Base-by-base conservation (phyloP, 306 rosid species). In the Prunus dulcis region DNA sequence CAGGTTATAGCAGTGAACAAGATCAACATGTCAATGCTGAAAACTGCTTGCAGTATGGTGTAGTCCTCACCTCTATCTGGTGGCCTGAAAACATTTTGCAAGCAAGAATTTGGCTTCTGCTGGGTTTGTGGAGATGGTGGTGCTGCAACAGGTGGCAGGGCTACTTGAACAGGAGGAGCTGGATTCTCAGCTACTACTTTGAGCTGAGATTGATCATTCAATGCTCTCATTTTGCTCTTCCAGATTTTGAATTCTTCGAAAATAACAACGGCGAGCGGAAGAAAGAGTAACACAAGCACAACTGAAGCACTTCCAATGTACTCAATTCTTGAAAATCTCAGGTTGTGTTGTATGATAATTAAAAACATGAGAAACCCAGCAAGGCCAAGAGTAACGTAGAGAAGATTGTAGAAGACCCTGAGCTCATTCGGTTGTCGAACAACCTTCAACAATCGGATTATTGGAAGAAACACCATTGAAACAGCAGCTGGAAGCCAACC, bases 41-140 rank as follows among this genome's bases (percentile, higher is more conserved):
- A 87, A 27, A 91, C 57, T 6, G 89, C 96, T 82, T 91, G 96
- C n/a, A 86, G 60, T 5, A 91, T 88, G 1, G 85, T 87, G 83
- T 87, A 84, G 71, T 88, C 96, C 56, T 91, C 96, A 20, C 96
- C 96, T 78, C 93, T 91, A 6, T 74, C 71, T 0, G 96, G 96
- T 0, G 90, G 88, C 1, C 76, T 89, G 72, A 87, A 81, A 1
- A 78, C 66, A 9, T 71, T 87, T 49, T 58, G 30, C 25, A 67
- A 19, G 73, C 88, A 82, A 28, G 82, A 78, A 47, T 12, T 75
- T 43, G 52, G 23, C 76, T 77, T 69, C n/a, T 68, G 47, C 1
- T 69, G 68, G 34, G 2, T 27, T 15, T 73, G 13, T 38, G 78
- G 45, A 2, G 74, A 25, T 38, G 78, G 45, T 1, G 74, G 15